A percentile compares a stretch with the other conserved stretches of the same genome.
phyloP scores from a whole-genome alignment of 2,329 filamentous ascomycete genomes.

The Pseudogymnoascus sp. region DNA sequence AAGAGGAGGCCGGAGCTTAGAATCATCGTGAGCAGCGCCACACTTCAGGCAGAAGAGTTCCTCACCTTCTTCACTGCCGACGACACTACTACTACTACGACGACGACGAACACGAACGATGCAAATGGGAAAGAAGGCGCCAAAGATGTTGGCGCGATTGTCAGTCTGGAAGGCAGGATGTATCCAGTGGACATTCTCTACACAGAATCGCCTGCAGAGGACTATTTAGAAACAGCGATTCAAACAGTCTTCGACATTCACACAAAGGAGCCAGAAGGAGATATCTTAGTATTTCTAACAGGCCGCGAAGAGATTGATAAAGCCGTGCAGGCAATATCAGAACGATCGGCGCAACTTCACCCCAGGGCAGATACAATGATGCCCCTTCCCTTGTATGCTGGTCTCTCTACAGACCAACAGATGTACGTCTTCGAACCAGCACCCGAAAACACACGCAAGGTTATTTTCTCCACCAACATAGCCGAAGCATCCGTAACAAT shows the following conservation, averaged over 20 bases:
- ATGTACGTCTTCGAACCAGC: conserved; percentile 89
- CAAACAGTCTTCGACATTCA: conserved; percentile 86
- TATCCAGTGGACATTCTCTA: conserved; percentile 86
- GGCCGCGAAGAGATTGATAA: conserved; percentile 89
- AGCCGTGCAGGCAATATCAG: conserved; percentile 70
- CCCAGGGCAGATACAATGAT: conserved; percentile 54
- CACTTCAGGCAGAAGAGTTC: conserved; percentile 82
- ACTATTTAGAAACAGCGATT: conserved; percentile 80
- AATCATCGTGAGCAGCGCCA: conserved; percentile 89
- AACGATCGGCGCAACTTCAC: conserved; percentile 59
- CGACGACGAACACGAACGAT: conserved; percentile 21
- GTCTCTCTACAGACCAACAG: conserved; percentile 82
- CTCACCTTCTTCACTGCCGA: conserved; percentile 61
- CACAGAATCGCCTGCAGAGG: conserved; percentile 66
- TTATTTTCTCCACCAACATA: conserved; percentile 92
- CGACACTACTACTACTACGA: conserved; percentile 22
- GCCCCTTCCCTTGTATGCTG: conserved; percentile 78
- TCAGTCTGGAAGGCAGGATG: conserved; percentile 80
- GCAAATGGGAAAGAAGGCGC: conserved; percentile 23
- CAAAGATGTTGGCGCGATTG: conserved; percentile 51
- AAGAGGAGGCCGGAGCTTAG: conserved; percentile 73
- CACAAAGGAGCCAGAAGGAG: conserved; percentile 68
- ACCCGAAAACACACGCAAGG: conserved; percentile 75
- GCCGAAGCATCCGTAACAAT: conserved; percentile 95
- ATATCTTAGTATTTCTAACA: conserved; percentile 86